Percentiles rank a stretch among this genome's conserved stretches.
These are phyloP conservation scores for Lichtheimia ornata DNA, from an alignment of 371 early-diverging fungal species.

Conservation along the genomic window DNA sequence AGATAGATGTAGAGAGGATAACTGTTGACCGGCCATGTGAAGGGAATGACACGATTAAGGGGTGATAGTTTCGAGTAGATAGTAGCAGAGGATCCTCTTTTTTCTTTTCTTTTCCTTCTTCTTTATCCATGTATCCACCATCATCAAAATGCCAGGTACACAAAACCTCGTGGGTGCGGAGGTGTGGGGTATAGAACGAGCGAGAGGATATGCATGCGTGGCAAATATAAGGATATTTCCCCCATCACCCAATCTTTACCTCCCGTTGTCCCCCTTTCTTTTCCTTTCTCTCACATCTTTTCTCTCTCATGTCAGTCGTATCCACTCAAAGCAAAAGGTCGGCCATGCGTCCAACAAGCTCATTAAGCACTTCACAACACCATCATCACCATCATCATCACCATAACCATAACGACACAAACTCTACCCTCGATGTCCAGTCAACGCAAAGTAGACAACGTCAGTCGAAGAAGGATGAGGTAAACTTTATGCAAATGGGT, in stretches of 20 bases:
- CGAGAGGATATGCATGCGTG: too few relatives aligned
- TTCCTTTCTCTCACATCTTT: neutral
- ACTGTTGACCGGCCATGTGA: too few relatives aligned
- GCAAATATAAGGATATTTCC: too few relatives aligned
- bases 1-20: neutral
- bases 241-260: neutral
- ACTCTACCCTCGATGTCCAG: neutral
- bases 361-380: conserved; percentile 7
- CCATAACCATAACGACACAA: neutral
- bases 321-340: conserved; percentile 18
- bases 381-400: too few relatives aligned
- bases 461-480: conserved; percentile 47
- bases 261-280: conserved; percentile 3
- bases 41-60: too few relatives aligned
- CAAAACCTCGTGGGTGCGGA: too few relatives aligned
- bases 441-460: conserved; percentile 32
- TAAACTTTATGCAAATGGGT: conserved; percentile 2
- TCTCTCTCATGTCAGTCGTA: conserved; percentile 22
- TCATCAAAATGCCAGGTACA: too few relatives aligned
- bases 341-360: conserved; percentile 11
- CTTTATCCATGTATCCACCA: too few relatives aligned
- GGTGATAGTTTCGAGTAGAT: too few relatives aligned
- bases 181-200: too few relatives aligned
- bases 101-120: too few relatives aligned
- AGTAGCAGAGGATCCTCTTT: too few relatives aligned